These are phyloP conservation scores for Suillus sp. DNA, from an alignment of 768 basidiomycete species.

Conservation along the genomic window DNA sequence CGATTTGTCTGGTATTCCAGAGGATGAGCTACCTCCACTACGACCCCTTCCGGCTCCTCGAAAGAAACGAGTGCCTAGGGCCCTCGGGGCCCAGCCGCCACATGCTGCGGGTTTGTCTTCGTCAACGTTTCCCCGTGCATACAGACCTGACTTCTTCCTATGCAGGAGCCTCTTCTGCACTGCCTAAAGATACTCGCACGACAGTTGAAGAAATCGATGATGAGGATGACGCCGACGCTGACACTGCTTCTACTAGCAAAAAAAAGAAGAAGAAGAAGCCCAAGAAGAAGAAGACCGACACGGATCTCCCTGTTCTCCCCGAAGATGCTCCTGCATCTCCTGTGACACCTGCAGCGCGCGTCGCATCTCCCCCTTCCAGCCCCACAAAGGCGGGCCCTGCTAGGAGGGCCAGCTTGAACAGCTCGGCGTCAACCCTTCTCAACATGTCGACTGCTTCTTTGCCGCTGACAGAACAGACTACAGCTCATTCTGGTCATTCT, in stretches of 20 bases:
- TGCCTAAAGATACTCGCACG: slow-evolving; percentile 40
- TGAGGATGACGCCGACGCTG: slow-evolving; percentile 48
- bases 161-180: slow-evolving; percentile 24
- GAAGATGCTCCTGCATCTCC: slow-evolving; percentile 19
- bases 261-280: slow-evolving; percentile 81
- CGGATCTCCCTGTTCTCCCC: slow-evolving; percentile 26
- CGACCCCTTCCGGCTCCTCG: slow-evolving; percentile 15
- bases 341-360: slow-evolving; percentile 18
- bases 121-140: not conserved
- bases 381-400: slow-evolving; percentile 22
- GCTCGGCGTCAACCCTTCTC: slow-evolving; percentile 24
- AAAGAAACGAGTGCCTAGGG: slow-evolving; percentile 13
- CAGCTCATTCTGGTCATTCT: slow-evolving; percentile 69
- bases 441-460: slow-evolving; percentile 43
- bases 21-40: slow-evolving; percentile 15
- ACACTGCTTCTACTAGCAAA: slow-evolving; percentile 33
- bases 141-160: not conserved
- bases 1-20: slow-evolving; percentile 15
- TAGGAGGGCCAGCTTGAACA: slow-evolving; percentile 18
- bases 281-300: slow-evolving; percentile 64
- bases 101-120: slow-evolving; percentile 16
- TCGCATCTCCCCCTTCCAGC: slow-evolving; percentile 24
- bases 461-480: slow-evolving; percentile 44
- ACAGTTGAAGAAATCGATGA: slow-evolving; percentile 78
- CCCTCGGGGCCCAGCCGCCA: not conserved